Base-by-base conservation (phyloP, 2,329 filamentous ascomycete species). In the Fusarium pilosicola region DNA sequence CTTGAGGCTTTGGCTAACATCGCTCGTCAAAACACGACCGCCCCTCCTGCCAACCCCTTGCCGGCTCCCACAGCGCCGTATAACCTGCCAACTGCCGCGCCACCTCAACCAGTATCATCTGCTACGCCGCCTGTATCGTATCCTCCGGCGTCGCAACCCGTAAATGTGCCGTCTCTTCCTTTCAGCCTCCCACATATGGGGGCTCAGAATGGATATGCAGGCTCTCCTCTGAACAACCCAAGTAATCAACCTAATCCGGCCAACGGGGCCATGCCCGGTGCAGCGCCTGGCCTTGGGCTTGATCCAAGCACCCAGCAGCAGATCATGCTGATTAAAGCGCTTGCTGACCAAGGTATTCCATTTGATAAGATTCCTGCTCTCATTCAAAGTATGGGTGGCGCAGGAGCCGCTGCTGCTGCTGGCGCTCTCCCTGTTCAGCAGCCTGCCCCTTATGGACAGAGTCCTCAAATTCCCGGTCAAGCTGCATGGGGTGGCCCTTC, bases 1-100 rank as follows among this genome's bases (percentile, higher is more conserved):
- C 87, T 95, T 83, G 93, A 93, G 80, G 92, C 92, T 49, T 88
- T 96, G 72, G 93, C 93, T 73, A 94, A 93, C 79, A 93, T 96
- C 84, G 93, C 93, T 44, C 92, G 93, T 74, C 92, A 94, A 81
- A 94, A 91, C 80, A 89, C 86, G 42, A 84, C 85, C 28, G 82
- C 85, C 61, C 82, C 85, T 58, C 82, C 86, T 58, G 81, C 78
- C 78, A 84, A 79, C 77, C 80, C 81, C 58, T 76, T 80, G 28
- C 80, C 80, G 30, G 74, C 84, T 58, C 80, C 89, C 69, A 83
- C 87, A 42, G 83, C 86, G 52, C 83, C 87, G 59, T 83, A 84
- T 79, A 79, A 74, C 63, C 76, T 83, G 69, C 77, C 82, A 60
- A 64, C 80, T 62, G 75, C 80, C 49, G 76, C 80, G 51, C 71